phyloP scores from a whole-genome alignment of 2,329 filamentous ascomycete genomes.

The Rhexocercosporidium sp. region DNA sequence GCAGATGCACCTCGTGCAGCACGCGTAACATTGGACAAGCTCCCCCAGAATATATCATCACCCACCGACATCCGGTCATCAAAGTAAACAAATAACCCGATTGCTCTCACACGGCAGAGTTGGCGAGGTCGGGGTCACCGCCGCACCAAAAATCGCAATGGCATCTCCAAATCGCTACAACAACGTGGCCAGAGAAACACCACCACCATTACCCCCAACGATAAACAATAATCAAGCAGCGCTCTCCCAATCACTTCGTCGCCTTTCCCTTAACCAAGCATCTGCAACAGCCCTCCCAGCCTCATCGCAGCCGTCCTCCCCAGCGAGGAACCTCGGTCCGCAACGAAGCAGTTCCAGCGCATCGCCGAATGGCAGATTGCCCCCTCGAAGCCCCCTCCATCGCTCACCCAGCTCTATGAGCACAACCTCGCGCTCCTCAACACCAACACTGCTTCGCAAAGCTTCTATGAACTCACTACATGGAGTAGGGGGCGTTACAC shows the following conservation, averaged over 20 bases:
- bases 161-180: conserved; percentile 13
- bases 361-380: conserved; percentile 36
- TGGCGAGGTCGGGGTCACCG: conserved; percentile 5
- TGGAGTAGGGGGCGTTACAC: conserved; percentile 43
- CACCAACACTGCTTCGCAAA: conserved; percentile 49
- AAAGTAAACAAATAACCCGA: conserved; percentile 13
- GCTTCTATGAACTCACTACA: conserved; percentile 51
- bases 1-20: conserved; percentile 14
- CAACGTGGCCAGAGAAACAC: conserved; percentile 23
- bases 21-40: conserved; percentile 13
- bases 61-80: not conserved
- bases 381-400: conserved; percentile 41
- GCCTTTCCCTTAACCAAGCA: conserved; percentile 43
- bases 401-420: conserved; percentile 50
- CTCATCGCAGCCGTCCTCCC: conserved; percentile 28
- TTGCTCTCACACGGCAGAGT: not conserved
- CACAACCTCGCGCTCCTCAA: conserved; percentile 46
- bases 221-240: conserved; percentile 30
- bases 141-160: conserved; percentile 17
- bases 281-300: conserved; percentile 27
- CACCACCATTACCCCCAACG: conserved; percentile 24
- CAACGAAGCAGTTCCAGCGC: conserved; percentile 28
- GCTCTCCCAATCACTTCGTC: conserved; percentile 46
- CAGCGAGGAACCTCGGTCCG: conserved; percentile 18
- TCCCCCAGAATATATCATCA: conserved; percentile 4